These are phyloP conservation scores for Parmales sp. DNA, from an alignment of 108 stramenopile species.

Conservation along the genomic window DNA sequence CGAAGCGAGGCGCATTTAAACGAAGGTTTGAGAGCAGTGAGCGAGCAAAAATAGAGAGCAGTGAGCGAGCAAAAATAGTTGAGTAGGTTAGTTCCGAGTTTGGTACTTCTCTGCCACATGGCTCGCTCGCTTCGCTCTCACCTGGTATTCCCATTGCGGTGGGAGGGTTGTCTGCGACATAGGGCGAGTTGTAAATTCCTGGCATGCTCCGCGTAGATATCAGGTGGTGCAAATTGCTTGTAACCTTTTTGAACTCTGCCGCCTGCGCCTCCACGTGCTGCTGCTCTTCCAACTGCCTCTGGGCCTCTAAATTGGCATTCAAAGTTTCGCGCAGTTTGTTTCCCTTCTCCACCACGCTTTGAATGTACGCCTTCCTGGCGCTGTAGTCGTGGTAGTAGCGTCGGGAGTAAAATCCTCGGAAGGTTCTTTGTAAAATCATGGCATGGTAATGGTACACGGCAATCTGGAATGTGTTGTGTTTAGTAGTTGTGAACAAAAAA, in stretches of 20 bases:
- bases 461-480: too few relatives aligned
- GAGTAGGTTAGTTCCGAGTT: too few relatives aligned
- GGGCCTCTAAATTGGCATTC: slow-evolving; percentile 14
- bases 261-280: background rate
- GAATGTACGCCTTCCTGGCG: slow-evolving; percentile 31
- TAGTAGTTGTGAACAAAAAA: too few relatives aligned
- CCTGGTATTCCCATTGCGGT: slow-evolving; percentile 33
- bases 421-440: slow-evolving; percentile 23
- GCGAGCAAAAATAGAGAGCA: too few relatives aligned
- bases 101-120: too few relatives aligned
- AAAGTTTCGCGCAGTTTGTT: slow-evolving; percentile 21
- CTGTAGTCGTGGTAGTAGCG: slow-evolving; percentile 30
- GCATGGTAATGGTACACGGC: slow-evolving; percentile 41
- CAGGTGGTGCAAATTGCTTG: slow-evolving; percentile 42
- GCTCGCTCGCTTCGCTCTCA: too few relatives aligned
- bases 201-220: slow-evolving; percentile 29
- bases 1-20: too few relatives aligned
- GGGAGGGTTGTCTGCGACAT: slow-evolving; percentile 16
- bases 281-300: slow-evolving; percentile 21
- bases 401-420: slow-evolving; percentile 34
- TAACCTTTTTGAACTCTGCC: slow-evolving; percentile 24
- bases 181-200: slow-evolving; percentile 39
- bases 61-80: too few relatives aligned
- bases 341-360: slow-evolving; percentile 25
- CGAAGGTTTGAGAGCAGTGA: too few relatives aligned